Percentiles rank a stretch among this genome's conserved stretches.
These are phyloP conservation scores for Mucor piriformis DNA, from an alignment of 371 early-diverging fungal species.

Conservation along the genomic window DNA sequence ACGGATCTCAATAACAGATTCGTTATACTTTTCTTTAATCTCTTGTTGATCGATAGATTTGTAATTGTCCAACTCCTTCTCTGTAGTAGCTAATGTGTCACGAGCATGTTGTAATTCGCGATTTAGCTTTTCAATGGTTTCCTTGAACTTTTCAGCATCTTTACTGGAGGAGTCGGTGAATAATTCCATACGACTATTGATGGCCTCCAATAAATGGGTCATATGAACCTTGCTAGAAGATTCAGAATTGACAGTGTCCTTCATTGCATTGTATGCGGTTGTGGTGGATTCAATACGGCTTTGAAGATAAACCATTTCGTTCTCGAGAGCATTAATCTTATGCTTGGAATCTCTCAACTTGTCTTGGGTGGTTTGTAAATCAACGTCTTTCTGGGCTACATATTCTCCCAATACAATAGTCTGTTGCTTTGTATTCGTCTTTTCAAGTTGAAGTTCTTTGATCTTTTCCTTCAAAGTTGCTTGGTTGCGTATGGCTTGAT, in stretches of 20 bases:
- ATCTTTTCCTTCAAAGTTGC: neutral
- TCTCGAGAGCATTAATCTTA: neutral
- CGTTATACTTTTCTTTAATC: constrained; percentile 13
- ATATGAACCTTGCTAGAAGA: constrained; percentile 8
- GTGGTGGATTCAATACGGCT: neutral
- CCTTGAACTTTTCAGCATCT: neutral
- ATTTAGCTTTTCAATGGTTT: constrained; percentile 4
- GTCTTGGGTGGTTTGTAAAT: neutral
- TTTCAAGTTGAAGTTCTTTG: neutral
- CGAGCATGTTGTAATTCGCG: constrained; percentile 15
- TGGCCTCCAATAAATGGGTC: constrained; percentile 5
- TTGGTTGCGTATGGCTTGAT: neutral
- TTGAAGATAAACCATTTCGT: constrained; percentile 4
- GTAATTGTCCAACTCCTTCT: constrained; percentile 16
- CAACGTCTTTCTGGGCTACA: neutral
- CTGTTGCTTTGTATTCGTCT: neutral
- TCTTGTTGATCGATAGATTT: constrained; percentile 14
- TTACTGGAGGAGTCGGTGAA: neutral
- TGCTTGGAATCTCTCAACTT: neutral
- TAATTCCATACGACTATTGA: constrained; percentile 13
- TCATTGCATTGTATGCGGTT: constrained; percentile 3
- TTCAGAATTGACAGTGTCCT: neutral
- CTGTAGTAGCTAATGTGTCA: neutral
- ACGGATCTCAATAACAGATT: constrained; percentile 6
- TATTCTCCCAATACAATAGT: neutral